Evolutionary conservation across 2,329 filamentous ascomycete species (phyloP), one percentile per base, ranked within the genome.

Genomic region (Colletotrichum cereale): DNA sequence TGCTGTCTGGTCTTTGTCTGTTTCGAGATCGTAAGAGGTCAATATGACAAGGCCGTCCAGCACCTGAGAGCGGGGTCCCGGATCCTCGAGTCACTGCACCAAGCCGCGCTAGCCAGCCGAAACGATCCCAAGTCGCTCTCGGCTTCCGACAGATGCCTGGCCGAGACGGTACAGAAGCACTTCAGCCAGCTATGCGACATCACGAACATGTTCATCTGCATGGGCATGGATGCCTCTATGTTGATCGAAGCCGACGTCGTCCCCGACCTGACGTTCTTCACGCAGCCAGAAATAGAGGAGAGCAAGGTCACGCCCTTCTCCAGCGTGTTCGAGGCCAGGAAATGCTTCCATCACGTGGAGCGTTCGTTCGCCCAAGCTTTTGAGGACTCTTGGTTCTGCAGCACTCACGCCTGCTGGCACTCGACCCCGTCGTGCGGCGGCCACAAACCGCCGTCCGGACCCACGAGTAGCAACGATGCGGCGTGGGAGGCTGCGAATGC

Each of bases 1-100:
- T 61, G 67, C n/a, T 71, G 67, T 10, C 38, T 71, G 21, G 64
- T 71, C 5, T 71, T 71, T 18, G 64, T 71, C 6, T 71, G 63
- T n/a, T 62, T 56, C n/a, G 67, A 71, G 34, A 71, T 67, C 21
- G 48, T 71, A 1, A 40, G 56, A n/a, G 67, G 67, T 21, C 63
- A 67, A 38, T 71, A 61, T 12, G 62, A 67, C 18, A 71, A 62
- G 26, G 67, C 67, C 1, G 34, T 71, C 3, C 63, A 67, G 10
- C 67, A 71, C 2, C 18, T 71, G 21, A 67, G 12, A 3, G 53
- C 67, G 1, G 67, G 67, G 3, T 66, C 67, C 6, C 66, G 58
- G n/a, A 56, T 71, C 2, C 47, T 71, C 24, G 67, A 67, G 36
- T 71, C 67, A 8, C 56, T 71, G 2, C 67, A 62, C 12, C 67